Conservation (phyloP, 306 rosid genomes). For the Trichosanthes truncata region DNA sequence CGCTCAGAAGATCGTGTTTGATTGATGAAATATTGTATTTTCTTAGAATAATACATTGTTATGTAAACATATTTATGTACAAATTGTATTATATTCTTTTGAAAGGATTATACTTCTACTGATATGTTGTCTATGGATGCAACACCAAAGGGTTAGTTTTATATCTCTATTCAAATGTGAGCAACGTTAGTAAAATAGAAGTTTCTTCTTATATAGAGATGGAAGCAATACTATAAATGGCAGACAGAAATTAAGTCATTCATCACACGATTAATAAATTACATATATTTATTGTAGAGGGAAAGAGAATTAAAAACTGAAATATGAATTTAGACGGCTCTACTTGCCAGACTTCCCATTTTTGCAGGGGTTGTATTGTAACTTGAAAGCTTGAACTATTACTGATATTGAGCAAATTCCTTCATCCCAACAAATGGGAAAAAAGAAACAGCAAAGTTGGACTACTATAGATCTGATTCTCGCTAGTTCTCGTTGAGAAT, state of each 20-base stretch:
- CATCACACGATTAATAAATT: background rate
- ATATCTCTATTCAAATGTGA: background rate
- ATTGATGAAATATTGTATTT: background rate
- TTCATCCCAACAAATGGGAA: background rate
- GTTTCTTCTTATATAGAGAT: background rate
- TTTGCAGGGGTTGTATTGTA: background rate
- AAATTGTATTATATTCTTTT: background rate
- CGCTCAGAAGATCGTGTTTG: background rate
- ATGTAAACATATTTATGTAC: conserved; percentile 1
- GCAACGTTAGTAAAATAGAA: background rate
- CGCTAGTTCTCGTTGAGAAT: background rate
- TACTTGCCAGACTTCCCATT: background rate
- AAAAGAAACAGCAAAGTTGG: background rate
- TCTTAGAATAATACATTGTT: background rate
- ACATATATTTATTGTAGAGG: background rate
- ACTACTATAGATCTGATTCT: background rate
- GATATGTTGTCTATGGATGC: background rate
- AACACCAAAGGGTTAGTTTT: no score
- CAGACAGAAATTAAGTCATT: background rate
- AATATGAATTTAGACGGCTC: background rate
- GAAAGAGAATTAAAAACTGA: background rate
- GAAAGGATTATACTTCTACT: background rate
- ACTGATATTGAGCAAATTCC: background rate
- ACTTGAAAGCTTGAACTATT: background rate
- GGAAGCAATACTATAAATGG: background rate